These are phyloP conservation scores for Cyanodermella asteris DNA, from an alignment of 2,329 filamentous ascomycete species.

Conservation along the genomic window DNA sequence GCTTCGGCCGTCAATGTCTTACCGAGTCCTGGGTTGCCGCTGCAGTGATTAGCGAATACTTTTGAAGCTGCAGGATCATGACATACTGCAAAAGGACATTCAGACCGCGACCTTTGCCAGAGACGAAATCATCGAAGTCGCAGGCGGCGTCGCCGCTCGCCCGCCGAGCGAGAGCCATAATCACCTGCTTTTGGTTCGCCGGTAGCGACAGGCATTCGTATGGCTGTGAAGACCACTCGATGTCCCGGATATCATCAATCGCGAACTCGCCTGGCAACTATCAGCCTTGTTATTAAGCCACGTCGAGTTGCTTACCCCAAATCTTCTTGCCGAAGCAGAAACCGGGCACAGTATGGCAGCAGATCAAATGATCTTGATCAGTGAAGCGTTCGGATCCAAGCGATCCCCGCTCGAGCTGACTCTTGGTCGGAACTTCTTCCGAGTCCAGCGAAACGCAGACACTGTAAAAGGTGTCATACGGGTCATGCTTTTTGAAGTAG, in stretches of 20 bases:
- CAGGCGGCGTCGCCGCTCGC: constrained; percentile 2
- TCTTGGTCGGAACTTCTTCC: constrained; percentile 3
- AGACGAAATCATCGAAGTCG: constrained; percentile 5
- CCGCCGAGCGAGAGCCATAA: constrained; percentile 6
- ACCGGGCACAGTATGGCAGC: constrained; percentile 4
- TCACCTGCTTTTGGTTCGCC: constrained; percentile 6
- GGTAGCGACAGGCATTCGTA: constrained; percentile 35
- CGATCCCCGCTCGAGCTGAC: neutral
- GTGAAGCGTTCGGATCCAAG: constrained; percentile 4
- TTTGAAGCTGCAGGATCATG: neutral
- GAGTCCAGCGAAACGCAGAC: neutral
- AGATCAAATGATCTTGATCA: constrained; percentile 3
- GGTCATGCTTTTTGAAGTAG: constrained; percentile 1
- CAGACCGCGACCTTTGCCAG: constrained; percentile 6
- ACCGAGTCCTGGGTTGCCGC: constrained; percentile 25
- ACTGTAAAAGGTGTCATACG: constrained; percentile 1
- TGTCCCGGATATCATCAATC: constrained; percentile 55
- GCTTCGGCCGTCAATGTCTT: constrained; percentile 37
- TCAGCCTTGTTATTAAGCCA: neutral
- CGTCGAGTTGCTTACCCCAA: constrained; percentile 2
- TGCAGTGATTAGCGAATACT: neutral
- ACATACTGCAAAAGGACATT: constrained; percentile 6
- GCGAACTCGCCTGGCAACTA: constrained; percentile 37
- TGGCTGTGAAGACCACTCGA: constrained; percentile 62
- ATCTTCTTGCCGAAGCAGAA: constrained; percentile 6